Evolutionary conservation across 225 moss, liverwort and hornwort genomes (phyloP), one percentile per base, ranked within the genome.

Genomic region (Physcomitrellopsis africana): DNA sequence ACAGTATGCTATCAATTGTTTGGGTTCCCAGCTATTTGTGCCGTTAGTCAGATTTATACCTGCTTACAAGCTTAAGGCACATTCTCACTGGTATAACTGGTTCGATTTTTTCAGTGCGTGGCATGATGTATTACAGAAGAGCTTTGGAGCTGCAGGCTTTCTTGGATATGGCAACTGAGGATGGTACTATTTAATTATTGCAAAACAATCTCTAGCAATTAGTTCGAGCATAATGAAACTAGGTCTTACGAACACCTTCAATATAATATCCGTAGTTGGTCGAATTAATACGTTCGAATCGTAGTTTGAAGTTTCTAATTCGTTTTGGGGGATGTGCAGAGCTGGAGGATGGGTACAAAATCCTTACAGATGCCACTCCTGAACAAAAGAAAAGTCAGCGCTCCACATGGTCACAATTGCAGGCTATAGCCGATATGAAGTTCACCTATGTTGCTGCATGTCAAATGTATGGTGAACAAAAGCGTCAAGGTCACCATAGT

Each of bases 361-460:
- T 91, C 10, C 84, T 96, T 57, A 86, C 86, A 8, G 90, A 86
- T 60, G 89, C 94, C 27, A 80, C 92, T 46, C 62, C 78, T 52
- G 96, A 96, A 68, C 81, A 86, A 12, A 96, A 88, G 67, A 94
- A 89, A 77, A 97, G 94, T 70, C 94, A 94, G 72, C 87, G 94
- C 57, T 97, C 97, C 20, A 94, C 90, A 75, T 92, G 94, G 94
- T 93, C 94, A 22, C 90, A 92, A 64, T 55, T 95, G 27, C 94
- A 94, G 67, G 95, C 97, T 45, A 89, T 94, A 81, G 93, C 97
- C 23, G 92, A 94, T 15, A 92, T 99, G 97, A 99, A 99, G 83
- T 99, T 99, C 26, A 91, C 97, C 55, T 99, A 95, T 59, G 95
- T 99, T 52, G 97, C 95, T 7, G 92, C 99, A 0, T 99, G 99